Conservation (phyloP, 495 filamentous ascomycete species). For the Neurospora hispaniola region DNA sequence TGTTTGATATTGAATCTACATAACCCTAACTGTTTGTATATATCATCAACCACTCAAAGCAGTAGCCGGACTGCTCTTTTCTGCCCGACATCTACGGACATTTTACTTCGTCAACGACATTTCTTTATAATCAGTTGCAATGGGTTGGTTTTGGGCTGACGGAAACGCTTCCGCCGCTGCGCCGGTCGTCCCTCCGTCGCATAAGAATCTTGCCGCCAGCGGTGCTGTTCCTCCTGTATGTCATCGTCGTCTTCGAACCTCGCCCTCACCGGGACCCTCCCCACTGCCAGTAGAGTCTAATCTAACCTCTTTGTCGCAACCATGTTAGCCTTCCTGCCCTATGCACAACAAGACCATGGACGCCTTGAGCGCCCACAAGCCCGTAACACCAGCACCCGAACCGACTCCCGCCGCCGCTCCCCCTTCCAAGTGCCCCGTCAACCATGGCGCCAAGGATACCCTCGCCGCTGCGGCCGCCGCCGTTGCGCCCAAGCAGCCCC, state of each 20-base stretch:
- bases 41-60: background rate
- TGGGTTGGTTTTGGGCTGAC: constrained; percentile 99
- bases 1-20: background rate
- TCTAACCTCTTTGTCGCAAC: constrained; percentile 21
- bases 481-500: constrained; percentile 23
- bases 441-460: constrained; percentile 20
- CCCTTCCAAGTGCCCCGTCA: constrained; percentile 36
- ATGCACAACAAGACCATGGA: constrained; percentile 63
- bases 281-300: background rate
- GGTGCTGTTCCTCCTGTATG: constrained; percentile 59
- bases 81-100: background rate
- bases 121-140: constrained; percentile 23
- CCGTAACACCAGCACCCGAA: constrained; percentile 22
- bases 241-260: constrained; percentile 6
- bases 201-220: constrained; percentile 21
- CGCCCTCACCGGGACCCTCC: background rate
- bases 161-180: constrained; percentile 32
- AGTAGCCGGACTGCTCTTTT: background rate
- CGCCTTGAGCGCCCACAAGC: constrained; percentile 24
- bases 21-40: background rate
- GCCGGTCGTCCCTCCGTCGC: constrained; percentile 14
- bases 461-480: constrained; percentile 31
- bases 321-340: constrained; percentile 68
- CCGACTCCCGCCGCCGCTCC: constrained; percentile 34
- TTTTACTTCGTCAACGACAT: background rate